Percentiles rank a stretch among this genome's conserved stretches.
Conservation (phyloP, 352 stramenopile genomes). For the Phytophthora vignae region DNA sequence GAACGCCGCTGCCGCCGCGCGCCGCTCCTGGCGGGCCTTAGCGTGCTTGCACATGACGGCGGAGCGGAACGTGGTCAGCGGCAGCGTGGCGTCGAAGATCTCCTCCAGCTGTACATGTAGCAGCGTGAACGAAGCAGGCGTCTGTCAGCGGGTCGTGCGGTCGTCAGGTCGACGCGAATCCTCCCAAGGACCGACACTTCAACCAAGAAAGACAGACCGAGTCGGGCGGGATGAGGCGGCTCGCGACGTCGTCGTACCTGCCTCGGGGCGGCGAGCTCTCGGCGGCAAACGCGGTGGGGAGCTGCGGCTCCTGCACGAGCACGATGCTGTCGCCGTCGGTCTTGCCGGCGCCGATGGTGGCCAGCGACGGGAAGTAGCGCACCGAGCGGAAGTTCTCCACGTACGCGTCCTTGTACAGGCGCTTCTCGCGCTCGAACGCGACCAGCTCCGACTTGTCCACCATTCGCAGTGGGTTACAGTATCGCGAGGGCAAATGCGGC, state of each 20-base stretch:
- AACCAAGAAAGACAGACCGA: conserved; percentile 48
- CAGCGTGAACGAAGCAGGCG: conserved; percentile 23
- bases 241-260: conserved; percentile 52
- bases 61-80: conserved; percentile 64
- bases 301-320: conserved; percentile 58
- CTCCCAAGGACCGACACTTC: conserved; percentile 12
- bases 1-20: background rate
- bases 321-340: conserved; percentile 71
- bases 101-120: conserved; percentile 59
- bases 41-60: conserved; percentile 75
- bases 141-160: conserved; percentile 27
- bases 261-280: conserved; percentile 11
- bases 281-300: background rate
- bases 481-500: background rate
- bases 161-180: conserved; percentile 40
- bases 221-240: conserved; percentile 59
- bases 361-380: conserved; percentile 78
- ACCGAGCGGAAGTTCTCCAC: conserved; percentile 76
- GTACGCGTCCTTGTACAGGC: conserved; percentile 80
- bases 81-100: conserved; percentile 66
- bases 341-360: conserved; percentile 53
- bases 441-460: conserved; percentile 62
- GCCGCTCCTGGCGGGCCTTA: conserved; percentile 47
- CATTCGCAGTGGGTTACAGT: conserved; percentile 18
- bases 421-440: conserved; percentile 78